These are phyloP conservation scores for Pythium insidiosum DNA, from an alignment of 352 stramenopile genomes.

Conservation along the genomic window DNA sequence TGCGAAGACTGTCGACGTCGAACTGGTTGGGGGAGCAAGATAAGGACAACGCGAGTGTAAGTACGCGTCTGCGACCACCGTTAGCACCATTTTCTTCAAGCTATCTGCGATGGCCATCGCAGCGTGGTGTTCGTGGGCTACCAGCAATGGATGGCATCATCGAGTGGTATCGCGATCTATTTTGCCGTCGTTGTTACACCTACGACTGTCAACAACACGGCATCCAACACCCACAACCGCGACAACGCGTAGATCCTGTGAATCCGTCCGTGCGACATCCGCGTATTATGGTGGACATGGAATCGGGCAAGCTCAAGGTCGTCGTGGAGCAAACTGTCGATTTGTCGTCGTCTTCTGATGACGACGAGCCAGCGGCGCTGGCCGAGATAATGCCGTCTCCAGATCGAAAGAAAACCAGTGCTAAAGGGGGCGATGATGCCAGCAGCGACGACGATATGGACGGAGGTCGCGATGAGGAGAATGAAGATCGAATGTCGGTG, in stretches of 20 bases:
- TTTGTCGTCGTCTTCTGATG: too few relatives aligned
- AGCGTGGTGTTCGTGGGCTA: constrained; percentile 26
- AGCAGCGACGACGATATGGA: constrained; percentile 2
- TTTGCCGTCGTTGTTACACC: constrained; percentile 85
- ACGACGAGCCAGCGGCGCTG: too few relatives aligned
- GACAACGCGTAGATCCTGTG: constrained; percentile 36
- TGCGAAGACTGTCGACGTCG: too few relatives aligned
- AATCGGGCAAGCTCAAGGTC: too few relatives aligned
- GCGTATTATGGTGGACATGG: too few relatives aligned
- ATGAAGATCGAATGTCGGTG: constrained; percentile 10
- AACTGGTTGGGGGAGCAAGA: too few relatives aligned
- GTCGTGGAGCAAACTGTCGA: too few relatives aligned
- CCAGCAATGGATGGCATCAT: constrained; percentile 43
- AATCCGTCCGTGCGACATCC: too few relatives aligned
- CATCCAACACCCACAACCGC: constrained; percentile 51
- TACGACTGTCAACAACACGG: constrained; percentile 90
- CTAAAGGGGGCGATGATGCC: not conserved
- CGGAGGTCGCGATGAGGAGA: constrained; percentile 1
- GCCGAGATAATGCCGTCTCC: not conserved
- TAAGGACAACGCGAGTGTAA: too few relatives aligned
- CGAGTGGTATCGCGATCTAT: constrained; percentile 81
- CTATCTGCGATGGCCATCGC: constrained; percentile 23
- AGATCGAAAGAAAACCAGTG: not conserved
- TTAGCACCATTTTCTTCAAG: constrained; percentile 49
- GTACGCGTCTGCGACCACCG: constrained; percentile 10